These are phyloP conservation scores for Plasmodium fragile DNA, from an alignment of 169 alveolate species.

Conservation along the genomic window DNA sequence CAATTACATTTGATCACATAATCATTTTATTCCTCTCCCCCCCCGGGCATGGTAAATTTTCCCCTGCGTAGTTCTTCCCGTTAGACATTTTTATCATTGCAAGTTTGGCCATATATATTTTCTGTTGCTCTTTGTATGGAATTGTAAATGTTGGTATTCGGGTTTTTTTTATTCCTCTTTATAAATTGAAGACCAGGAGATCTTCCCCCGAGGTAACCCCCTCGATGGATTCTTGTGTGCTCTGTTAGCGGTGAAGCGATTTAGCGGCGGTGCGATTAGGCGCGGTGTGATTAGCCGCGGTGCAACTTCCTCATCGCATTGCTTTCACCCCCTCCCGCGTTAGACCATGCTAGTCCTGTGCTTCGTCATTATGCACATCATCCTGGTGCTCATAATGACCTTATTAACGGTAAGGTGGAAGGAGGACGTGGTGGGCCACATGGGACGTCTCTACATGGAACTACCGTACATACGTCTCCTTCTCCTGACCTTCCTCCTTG, in stretches of 20 bases:
- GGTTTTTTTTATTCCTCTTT: conserved; percentile 76
- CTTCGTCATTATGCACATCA: conserved; percentile 77
- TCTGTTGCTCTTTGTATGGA: conserved; percentile 82
- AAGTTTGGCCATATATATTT: conserved; percentile 78
- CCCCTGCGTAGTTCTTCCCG: conserved; percentile 77
- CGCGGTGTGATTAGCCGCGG: background rate
- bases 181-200: conserved; percentile 78
- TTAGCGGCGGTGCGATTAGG: too few species aligned
- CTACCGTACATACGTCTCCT: background rate
- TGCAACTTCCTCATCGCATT: background rate
- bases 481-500: background rate
- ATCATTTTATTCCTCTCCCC: background rate
- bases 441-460: background rate
- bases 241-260: background rate
- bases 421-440: background rate
- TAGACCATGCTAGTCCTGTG: conserved; percentile 79
- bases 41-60: background rate
- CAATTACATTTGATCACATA: background rate
- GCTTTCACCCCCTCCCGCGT: background rate
- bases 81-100: conserved; percentile 81
- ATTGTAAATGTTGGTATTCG: conserved; percentile 82
- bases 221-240: background rate
- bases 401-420: conserved; percentile 80
- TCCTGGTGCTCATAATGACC: conserved; percentile 82
- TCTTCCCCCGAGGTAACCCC: conserved; percentile 82